Evolutionary conservation across 768 basidiomycete genomes (phyloP).

Genomic region (Paxillus rubicundulus): DNA sequence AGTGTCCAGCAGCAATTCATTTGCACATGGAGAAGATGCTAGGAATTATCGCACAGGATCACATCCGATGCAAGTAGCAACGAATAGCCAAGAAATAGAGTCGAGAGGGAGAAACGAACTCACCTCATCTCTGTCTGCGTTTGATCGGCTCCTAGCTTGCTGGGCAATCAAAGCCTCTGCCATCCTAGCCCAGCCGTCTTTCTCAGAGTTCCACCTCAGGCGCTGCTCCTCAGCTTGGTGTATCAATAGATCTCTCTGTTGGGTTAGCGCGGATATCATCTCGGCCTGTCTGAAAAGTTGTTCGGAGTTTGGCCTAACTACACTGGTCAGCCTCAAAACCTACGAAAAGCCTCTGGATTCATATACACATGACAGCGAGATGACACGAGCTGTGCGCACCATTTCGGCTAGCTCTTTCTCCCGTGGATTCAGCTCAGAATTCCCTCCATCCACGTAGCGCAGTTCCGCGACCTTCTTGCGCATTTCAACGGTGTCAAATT

Average conservation of each 20-base stretch:
- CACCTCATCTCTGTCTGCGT: slow-evolving; percentile 44
- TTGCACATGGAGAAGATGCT: not conserved
- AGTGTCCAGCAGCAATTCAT: not conserved
- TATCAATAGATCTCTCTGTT: slow-evolving; percentile 58
- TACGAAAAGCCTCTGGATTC: slow-evolving; percentile 21
- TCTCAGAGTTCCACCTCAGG: slow-evolving; percentile 60
- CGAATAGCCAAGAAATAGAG: not conserved
- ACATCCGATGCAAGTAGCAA: not conserved
- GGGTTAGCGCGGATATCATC: slow-evolving; percentile 51
- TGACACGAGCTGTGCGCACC: slow-evolving; percentile 39
- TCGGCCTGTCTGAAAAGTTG: slow-evolving; percentile 60
- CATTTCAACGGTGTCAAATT: slow-evolving; percentile 48
- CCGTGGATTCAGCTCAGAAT: slow-evolving; percentile 26
- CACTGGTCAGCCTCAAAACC: slow-evolving; percentile 48
- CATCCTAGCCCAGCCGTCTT: slow-evolving; percentile 61
- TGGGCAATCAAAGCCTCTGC: slow-evolving; percentile 62
- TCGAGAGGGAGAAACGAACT: slow-evolving; percentile 12
- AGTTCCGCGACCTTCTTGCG: slow-evolving; percentile 46
- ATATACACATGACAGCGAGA: slow-evolving; percentile 6
- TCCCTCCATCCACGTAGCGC: slow-evolving; percentile 29
- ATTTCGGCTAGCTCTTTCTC: slow-evolving; percentile 58
- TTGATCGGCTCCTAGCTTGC: slow-evolving; percentile 40
- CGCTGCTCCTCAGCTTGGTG: slow-evolving; percentile 55
- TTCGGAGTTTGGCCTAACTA: slow-evolving; percentile 40
- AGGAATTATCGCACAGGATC: not conserved